A percentile compares a stretch with the other conserved stretches of the same genome.
Evolutionary conservation across 2,329 filamentous ascomycete species (phyloP).

Genomic region (Aspergillus flavus): DNA sequence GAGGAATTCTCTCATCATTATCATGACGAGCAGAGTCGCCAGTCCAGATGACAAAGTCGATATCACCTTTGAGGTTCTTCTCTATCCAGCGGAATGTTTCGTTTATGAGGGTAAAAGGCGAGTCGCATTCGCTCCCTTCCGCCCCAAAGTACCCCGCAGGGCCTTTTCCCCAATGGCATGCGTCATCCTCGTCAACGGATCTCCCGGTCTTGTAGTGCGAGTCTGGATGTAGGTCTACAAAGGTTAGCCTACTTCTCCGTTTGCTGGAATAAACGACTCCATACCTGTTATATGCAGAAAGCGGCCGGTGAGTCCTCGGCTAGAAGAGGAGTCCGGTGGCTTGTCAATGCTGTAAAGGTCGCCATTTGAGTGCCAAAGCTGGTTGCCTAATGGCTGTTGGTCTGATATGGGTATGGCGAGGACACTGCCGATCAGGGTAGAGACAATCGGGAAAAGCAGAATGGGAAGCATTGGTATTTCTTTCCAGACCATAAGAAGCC

Average conservation of each 20-base stretch:
- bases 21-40: slow-evolving; percentile 89
- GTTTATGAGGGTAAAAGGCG: slow-evolving; percentile 77
- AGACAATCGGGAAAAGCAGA: slow-evolving; percentile 14
- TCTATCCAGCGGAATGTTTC: slow-evolving; percentile 89
- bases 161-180: slow-evolving; percentile 80
- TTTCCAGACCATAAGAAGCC: slow-evolving; percentile 5
- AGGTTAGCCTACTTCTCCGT: neutral
- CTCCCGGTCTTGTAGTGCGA: slow-evolving; percentile 80
- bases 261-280: slow-evolving; percentile 41
- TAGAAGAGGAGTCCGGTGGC: slow-evolving; percentile 6
- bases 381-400: slow-evolving; percentile 21
- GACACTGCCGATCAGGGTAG: slow-evolving; percentile 17
- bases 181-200: slow-evolving; percentile 61
- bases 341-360: slow-evolving; percentile 5
- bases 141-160: slow-evolving; percentile 80
- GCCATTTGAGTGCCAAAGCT: neutral
- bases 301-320: slow-evolving; percentile 30
- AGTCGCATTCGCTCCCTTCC: slow-evolving; percentile 86
- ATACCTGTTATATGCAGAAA: slow-evolving; percentile 43
- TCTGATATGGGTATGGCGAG: slow-evolving; percentile 21
- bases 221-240: slow-evolving; percentile 86
- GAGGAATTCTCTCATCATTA: slow-evolving; percentile 78
- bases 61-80: slow-evolving; percentile 71
- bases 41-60: slow-evolving; percentile 93
- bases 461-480: slow-evolving; percentile 24